phyloP scores from a whole-genome alignment of 73 alveolate genomes.

The Uronychia setigera region DNA sequence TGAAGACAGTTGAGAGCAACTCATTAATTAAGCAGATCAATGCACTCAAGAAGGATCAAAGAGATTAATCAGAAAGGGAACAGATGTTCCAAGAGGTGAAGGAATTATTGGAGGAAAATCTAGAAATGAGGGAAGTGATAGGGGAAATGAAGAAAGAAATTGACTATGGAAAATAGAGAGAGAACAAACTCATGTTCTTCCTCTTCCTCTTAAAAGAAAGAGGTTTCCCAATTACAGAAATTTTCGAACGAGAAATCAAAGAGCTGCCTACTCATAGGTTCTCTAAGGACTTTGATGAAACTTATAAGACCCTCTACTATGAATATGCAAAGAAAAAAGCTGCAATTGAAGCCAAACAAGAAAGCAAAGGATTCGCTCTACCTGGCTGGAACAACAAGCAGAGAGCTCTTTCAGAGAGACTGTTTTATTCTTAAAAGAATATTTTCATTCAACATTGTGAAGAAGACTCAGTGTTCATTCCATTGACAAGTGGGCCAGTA shows the following conservation, averaged over 20 bases:
- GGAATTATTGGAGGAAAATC: slow-evolving; percentile 24
- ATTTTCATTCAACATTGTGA: not conserved
- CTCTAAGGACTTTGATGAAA: slow-evolving; percentile 41
- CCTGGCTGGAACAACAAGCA: not conserved
- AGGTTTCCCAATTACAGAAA: slow-evolving; percentile 43
- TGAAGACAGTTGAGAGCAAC: not conserved
- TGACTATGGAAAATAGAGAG: slow-evolving; percentile 43
- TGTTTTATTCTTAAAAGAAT: not conserved
- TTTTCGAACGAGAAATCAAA: slow-evolving; percentile 31
- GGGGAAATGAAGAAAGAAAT: slow-evolving; percentile 30
- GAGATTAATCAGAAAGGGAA: not conserved
- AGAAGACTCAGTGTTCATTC: not conserved
- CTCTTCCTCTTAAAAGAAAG: slow-evolving; percentile 25
- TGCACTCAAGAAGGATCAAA: not conserved
- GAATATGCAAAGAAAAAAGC: not conserved
- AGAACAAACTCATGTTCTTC: slow-evolving; percentile 42
- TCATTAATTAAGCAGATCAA: not conserved
- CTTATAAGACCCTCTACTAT: slow-evolving; percentile 27
- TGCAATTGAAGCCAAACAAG: not conserved
- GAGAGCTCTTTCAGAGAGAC: not conserved
- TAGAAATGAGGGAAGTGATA: slow-evolving; percentile 9
- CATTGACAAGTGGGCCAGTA: not conserved
- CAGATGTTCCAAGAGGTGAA: slow-evolving; percentile 2
- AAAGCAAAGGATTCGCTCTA: not conserved
- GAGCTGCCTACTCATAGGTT: slow-evolving; percentile 40